Percentiles rank a stretch among this genome's conserved stretches.
Evolutionary conservation across 2,329 filamentous ascomycete species (phyloP).

Genomic region (Pezicula rhizophila): DNA sequence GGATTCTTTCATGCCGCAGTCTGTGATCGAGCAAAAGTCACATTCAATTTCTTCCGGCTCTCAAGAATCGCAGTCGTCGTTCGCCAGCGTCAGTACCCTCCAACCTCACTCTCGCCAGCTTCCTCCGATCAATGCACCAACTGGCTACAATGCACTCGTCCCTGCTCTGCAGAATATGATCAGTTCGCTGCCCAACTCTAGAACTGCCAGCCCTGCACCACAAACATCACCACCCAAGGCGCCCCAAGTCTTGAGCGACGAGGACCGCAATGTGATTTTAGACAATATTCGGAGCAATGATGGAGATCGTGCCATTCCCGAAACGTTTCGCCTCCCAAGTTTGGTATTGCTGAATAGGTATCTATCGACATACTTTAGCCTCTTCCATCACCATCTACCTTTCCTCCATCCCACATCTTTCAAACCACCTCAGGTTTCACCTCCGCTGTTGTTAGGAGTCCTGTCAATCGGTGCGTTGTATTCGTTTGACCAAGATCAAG

Average conservation of each 20-base stretch:
- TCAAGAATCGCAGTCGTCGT: slow-evolving; percentile 62
- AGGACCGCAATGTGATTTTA: slow-evolving; percentile 77
- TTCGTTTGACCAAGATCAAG: slow-evolving; percentile 94
- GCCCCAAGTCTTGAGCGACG: slow-evolving; percentile 77
- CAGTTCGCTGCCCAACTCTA: slow-evolving; percentile 63
- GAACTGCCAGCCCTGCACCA: slow-evolving; percentile 63
- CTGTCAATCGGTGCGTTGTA: slow-evolving; percentile 94
- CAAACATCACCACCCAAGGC: slow-evolving; percentile 61
- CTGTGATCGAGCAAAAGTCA: slow-evolving; percentile 65
- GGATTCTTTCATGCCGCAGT: slow-evolving; percentile 78
- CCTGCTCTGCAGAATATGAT: slow-evolving; percentile 67
- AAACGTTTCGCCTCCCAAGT: slow-evolving; percentile 82
- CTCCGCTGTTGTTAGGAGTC: slow-evolving; percentile 79
- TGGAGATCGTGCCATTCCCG: slow-evolving; percentile 73
- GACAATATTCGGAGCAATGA: slow-evolving; percentile 81
- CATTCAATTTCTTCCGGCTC: slow-evolving; percentile 67
- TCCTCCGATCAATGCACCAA: slow-evolving; percentile 58
- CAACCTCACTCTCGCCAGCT: slow-evolving; percentile 58
- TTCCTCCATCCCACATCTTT: slow-evolving; percentile 94
- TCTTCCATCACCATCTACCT: slow-evolving; percentile 94
- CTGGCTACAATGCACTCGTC: slow-evolving; percentile 52
- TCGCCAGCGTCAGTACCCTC: slow-evolving; percentile 49
- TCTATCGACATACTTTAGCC: slow-evolving; percentile 89
- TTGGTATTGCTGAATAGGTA: slow-evolving; percentile 82
- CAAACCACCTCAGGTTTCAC: slow-evolving; percentile 70